Conservation (phyloP, 768 basidiomycete species). For the Lactifluus pinguis region DNA sequence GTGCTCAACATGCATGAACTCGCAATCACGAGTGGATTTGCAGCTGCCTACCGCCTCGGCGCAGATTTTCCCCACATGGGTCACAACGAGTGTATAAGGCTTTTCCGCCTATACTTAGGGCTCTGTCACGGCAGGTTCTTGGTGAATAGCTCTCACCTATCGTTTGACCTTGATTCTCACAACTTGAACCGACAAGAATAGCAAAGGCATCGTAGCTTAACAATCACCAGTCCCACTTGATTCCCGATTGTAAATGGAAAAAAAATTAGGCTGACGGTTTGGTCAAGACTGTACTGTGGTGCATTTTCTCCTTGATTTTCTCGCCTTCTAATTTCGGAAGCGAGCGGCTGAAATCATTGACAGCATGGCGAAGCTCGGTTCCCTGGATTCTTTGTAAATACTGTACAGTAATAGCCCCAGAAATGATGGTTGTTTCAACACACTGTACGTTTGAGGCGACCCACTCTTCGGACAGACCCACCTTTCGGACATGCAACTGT, state of each 20-base stretch:
- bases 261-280: not conserved
- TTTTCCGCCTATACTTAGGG: constrained; percentile 25
- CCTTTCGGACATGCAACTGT: too few relatives aligned
- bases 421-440: too few relatives aligned
- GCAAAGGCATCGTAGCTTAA: not conserved
- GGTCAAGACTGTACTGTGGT: not conserved
- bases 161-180: not conserved
- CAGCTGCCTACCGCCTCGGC: constrained; percentile 31
- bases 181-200: not conserved
- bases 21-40: constrained; percentile 34
- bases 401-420: too few relatives aligned
- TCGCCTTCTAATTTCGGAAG: too few relatives aligned
- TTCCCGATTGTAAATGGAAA: not conserved
- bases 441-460: too few relatives aligned
- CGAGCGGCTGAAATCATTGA: too few relatives aligned
- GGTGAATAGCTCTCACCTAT: constrained; percentile 16
- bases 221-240: too few relatives aligned
- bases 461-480: too few relatives aligned
- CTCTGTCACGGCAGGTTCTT: constrained; percentile 24
- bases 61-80: constrained; percentile 27
- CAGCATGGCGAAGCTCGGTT: too few relatives aligned
- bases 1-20: constrained; percentile 32
- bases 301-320: too few relatives aligned
- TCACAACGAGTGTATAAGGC: constrained; percentile 25
- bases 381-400: too few relatives aligned